A percentile compares a stretch with the other conserved stretches of the same genome.
These are phyloP conservation scores for Santalum album DNA, from an alignment of 164 flowering plant genomes.

Conservation along the genomic window DNA sequence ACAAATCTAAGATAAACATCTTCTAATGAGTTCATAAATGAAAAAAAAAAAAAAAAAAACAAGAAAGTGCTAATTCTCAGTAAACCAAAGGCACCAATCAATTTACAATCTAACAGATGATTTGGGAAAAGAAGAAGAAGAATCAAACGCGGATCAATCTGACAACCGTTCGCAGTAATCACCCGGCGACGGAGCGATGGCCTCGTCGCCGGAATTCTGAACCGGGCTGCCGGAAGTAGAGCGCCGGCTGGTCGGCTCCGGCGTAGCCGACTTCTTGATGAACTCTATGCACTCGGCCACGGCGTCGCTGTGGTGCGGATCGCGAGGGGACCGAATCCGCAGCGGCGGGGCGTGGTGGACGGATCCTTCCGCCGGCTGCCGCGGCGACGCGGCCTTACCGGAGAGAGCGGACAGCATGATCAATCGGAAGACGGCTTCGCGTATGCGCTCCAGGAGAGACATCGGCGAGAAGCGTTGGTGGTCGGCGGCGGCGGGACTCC, in stretches of 20 bases:
- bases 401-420: slow-evolving; percentile 54
- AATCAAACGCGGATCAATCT: no score
- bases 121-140: no score
- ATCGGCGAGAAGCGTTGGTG: slow-evolving; percentile 26
- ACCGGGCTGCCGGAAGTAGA: background rate
- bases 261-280: slow-evolving; percentile 46
- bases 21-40: no score
- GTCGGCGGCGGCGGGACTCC: slow-evolving; percentile 5
- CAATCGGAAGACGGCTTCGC: slow-evolving; percentile 54
- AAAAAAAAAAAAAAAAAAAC: no score
- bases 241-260: slow-evolving; percentile 10
- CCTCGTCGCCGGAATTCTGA: background rate
- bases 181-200: no score
- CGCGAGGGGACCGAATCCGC: slow-evolving; percentile 11
- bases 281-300: slow-evolving; percentile 85
- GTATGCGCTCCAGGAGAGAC: slow-evolving; percentile 50
- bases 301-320: slow-evolving; percentile 58
- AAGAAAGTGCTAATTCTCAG: no score
- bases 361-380: slow-evolving; percentile 1
- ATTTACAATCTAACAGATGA: no score
- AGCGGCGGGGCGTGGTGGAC: background rate
- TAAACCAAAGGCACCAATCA: no score
- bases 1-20: no score
- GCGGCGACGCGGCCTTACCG: background rate
- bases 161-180: no score